Evolutionary conservation across 2,329 filamentous ascomycete species (phyloP), one percentile per base, ranked within the genome.

Genomic region (Cladorrhinum sp.): DNA sequence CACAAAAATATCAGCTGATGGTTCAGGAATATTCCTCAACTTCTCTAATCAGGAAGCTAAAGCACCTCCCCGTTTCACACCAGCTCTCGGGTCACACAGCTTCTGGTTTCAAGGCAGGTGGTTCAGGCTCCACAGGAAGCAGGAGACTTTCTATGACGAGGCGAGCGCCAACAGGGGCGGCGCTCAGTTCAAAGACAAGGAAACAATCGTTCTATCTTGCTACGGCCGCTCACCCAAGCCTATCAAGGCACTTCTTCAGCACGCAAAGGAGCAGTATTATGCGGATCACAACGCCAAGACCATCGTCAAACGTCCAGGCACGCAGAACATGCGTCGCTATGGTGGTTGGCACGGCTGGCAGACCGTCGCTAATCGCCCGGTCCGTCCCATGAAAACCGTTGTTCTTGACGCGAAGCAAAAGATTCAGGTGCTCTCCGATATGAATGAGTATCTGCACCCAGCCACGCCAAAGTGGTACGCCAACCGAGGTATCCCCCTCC

Each of bases 381-480:
- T 87, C 6, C 78, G 90, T 16, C 87, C 88, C 0, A 89, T 93
- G 78, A 80, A 81, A 54, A 93, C 90, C 0, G 90, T 96, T 1
- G 86, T 92, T 1, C 79, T 95, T 3, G 88, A 91, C 64, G 76
- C 80, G 8, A 72, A 79, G 50, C 83, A 90, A 68, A 93, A 93
- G 73, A 76, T 81, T 1, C 78, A 80, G 29, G 79, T 93, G 2
- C 74, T 93, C 9, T 77, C 77, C 24, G 91, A 95, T 67, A 87
- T 93, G 68, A 90, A 90, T 65, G 89, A 92, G 67, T 93, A 91
- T 64, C 78, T 95, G 0, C 85, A 91, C 57, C 89, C 90, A 0
- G 77, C 80, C 0, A 90, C 86, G 0, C 83, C 85, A 1, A 79
- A 81, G 9, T 93, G 89, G 88, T 93, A 93, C 68, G 85, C 88